Base-by-base conservation (phyloP, 2,329 filamentous ascomycete genomes). In the Colletotrichum destructivum region DNA sequence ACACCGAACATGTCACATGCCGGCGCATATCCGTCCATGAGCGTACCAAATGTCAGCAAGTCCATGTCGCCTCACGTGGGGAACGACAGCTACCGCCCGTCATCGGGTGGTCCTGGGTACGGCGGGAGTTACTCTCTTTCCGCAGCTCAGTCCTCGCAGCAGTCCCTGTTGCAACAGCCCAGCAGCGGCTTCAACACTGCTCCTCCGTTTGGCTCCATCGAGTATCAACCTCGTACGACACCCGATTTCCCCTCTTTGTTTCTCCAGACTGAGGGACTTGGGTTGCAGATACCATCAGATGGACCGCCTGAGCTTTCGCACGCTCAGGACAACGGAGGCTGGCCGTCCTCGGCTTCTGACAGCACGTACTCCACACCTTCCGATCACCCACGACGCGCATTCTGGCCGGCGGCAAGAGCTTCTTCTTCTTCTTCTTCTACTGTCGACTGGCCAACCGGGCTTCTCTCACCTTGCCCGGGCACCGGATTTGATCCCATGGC, bases 361-460 rank as follows among this genome's bases (percentile, higher is more conserved):
- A 87, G 85, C 77, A 80, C 79, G 31, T 87, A 84, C 74, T 88
- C 86, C 3, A 85, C 86, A 3, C 82, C 84, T 21, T 84, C 85
- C 8, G 84, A 85, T 16, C 79, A 77, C 55, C 75, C 79, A 2
- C 73, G 78, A 31, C 76, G 76, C 49, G 56, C 57, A 8, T 57
- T 70, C 49, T 72, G 70, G 70, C 77, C 75, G 8, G 71, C 76
- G 2, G 73, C 77, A n/a, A 75, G 75, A 16, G 76, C 75, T 12
- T 35, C 31, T 35, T 35, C 31, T 35, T 35, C 31, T 35, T 11
- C 31, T 35, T 35, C 31, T 11, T 74, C 79, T 6, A 40, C 8
- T 40, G 77, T 81, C 3, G 78, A 80, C 23, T 85, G 82, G 82
- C 68, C 74, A 13, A 44, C 56, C 18, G 77, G 73, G 42, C 73